A percentile compares a stretch with the other conserved stretches of the same genome.
phyloP scores from a whole-genome alignment of 164 flowering plant genomes.

The Vitis amurensis region DNA sequence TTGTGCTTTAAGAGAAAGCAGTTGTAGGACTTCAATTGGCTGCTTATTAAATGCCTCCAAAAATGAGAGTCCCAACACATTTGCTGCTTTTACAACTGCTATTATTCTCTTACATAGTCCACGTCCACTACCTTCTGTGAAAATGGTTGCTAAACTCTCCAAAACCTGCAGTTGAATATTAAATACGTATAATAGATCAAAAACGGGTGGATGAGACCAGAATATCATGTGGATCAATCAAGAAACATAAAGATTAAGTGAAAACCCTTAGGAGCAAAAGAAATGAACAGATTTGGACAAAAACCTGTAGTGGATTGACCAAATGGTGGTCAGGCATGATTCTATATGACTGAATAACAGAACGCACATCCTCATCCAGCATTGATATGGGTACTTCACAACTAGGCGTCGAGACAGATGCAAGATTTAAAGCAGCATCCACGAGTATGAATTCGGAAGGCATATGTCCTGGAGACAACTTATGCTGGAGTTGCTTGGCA shows the following conservation, averaged over 20 bases:
- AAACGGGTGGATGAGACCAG: background rate
- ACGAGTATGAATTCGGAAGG: constrained; percentile 77
- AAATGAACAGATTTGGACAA: constrained; percentile 2
- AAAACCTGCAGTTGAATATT: constrained; percentile 46
- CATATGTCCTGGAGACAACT: constrained; percentile 71
- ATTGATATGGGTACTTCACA: constrained; percentile 35
- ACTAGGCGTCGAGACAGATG: constrained; percentile 58
- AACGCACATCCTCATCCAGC: constrained; percentile 66
- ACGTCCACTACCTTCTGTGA: constrained; percentile 74
- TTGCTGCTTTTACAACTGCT: constrained; percentile 88
- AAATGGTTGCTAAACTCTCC: constrained; percentile 58
- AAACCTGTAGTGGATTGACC: constrained; percentile 75
- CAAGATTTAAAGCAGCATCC: constrained; percentile 86
- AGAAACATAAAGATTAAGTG: background rate
- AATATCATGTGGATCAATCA: background rate
- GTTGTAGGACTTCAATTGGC: constrained; percentile 85
- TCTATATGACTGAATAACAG: constrained; percentile 54
- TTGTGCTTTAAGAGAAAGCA: constrained; percentile 98
- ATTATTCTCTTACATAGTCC: constrained; percentile 85
- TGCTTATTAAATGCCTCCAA: constrained; percentile 85
- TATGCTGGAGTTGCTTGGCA: constrained; percentile 92
- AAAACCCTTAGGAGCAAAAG: background rate
- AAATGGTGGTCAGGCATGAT: constrained; percentile 30
- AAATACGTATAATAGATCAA: background rate
- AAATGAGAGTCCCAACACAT: constrained; percentile 77